A percentile compares a stretch with the other conserved stretches of the same genome.
phyloP scores from a whole-genome alignment of 495 filamentous ascomycete species.

The Mycothermus thermophilus region DNA sequence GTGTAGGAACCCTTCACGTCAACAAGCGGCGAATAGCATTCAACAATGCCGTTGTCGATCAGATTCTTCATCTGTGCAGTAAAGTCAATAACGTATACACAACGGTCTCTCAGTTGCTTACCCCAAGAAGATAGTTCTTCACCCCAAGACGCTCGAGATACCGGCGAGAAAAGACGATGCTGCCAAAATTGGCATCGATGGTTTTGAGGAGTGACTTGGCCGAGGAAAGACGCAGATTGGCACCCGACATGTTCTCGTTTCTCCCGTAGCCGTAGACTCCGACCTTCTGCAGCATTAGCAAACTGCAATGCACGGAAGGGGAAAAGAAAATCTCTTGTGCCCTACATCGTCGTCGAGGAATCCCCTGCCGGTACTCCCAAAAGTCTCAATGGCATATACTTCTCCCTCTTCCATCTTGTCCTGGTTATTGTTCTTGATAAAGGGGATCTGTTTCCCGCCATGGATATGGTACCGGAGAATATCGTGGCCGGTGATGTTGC shows the following conservation, averaged over 20 bases:
- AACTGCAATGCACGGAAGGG: neutral
- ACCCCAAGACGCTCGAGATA: constrained; percentile 77
- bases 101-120: too few species aligned
- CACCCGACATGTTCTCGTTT: constrained; percentile 67
- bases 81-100: too few species aligned
- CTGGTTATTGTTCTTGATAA: constrained; percentile 64
- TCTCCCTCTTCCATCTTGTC: constrained; percentile 94
- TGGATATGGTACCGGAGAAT: constrained; percentile 79
- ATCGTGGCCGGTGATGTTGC: constrained; percentile 78
- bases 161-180: constrained; percentile 69
- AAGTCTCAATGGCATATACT: constrained; percentile 86
- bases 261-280: constrained; percentile 55
- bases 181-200: constrained; percentile 88
- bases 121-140: constrained; percentile 75
- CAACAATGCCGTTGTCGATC: constrained; percentile 70
- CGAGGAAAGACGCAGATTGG: constrained; percentile 52
- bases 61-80: constrained; percentile 63
- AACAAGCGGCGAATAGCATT: constrained; percentile 78
- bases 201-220: constrained; percentile 71
- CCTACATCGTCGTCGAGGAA: constrained; percentile 2
- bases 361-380: constrained; percentile 62
- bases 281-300: neutral
- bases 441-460: constrained; percentile 75
- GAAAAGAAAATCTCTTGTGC: too few species aligned
- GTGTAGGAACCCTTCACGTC: constrained; percentile 93